Conservation (phyloP, 164 flowering plant genomes). For the Euptelea pleiosperma region DNA sequence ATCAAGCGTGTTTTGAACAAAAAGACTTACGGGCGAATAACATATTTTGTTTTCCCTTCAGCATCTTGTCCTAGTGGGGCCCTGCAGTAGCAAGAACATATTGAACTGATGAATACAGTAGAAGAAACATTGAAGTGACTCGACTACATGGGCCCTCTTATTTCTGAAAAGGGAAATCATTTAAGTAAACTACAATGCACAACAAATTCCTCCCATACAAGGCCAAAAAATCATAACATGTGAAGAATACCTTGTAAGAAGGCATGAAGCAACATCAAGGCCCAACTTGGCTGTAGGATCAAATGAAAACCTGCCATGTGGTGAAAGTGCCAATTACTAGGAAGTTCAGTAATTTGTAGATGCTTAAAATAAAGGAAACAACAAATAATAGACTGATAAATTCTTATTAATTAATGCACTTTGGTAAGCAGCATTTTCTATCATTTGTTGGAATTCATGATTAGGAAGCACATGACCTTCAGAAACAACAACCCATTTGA, state of each 20-base stretch:
- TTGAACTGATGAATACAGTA: not conserved
- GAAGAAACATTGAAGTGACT: not conserved
- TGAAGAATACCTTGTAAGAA: conserved; percentile 70
- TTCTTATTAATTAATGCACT: too few relatives aligned
- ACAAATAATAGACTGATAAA: too few relatives aligned
- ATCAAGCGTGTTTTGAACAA: conserved; percentile 1
- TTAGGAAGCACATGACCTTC: too few relatives aligned
- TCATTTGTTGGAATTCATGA: too few relatives aligned
- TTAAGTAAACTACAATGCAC: not conserved
- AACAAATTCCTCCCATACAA: conserved; percentile 4
- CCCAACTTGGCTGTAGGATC: conserved; percentile 90
- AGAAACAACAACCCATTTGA: not conserved
- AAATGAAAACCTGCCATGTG: conserved; percentile 74
- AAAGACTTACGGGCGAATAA: conserved; percentile 83
- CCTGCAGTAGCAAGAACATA: conserved; percentile 37
- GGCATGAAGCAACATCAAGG: conserved; percentile 86
- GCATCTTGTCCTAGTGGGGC: conserved; percentile 78
- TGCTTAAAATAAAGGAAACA: not conserved
- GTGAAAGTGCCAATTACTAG: not conserved
- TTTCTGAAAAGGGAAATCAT: not conserved
- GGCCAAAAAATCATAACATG: not conserved
- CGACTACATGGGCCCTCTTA: not conserved
- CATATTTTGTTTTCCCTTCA: conserved; percentile 91
- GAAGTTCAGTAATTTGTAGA: not conserved
- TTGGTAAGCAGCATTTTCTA: too few relatives aligned